Conservation (phyloP, 2,329 filamentous ascomycete genomes). For the Neofusicoccum sp. region DNA sequence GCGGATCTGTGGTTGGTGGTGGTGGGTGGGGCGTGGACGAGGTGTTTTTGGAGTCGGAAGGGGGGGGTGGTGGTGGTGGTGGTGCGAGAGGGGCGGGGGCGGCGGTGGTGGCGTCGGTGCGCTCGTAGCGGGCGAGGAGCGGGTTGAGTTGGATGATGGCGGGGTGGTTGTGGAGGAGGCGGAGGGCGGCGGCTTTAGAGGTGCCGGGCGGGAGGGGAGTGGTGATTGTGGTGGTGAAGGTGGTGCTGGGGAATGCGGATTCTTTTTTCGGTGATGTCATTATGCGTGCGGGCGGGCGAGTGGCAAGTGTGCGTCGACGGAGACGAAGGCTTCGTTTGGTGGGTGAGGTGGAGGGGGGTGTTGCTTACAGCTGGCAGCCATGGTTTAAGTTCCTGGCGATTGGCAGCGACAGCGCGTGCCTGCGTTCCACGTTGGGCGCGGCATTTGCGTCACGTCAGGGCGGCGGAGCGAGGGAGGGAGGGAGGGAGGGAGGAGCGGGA, state of each 20-base stretch:
- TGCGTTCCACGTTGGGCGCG: too few species aligned
- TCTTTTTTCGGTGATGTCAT: too few species aligned
- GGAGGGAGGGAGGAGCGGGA: conserved; percentile 16
- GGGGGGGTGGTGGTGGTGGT: not conserved
- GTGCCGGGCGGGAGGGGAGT: not conserved
- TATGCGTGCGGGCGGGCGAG: not conserved
- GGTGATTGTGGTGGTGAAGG: not conserved
- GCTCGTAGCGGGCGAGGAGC: conserved; percentile 1
- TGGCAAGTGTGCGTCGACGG: not conserved
- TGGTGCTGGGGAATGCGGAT: not conserved
- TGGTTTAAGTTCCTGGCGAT: too few species aligned
- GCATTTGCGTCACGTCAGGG: not conserved
- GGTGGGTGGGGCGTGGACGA: too few species aligned
- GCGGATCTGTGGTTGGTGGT: too few species aligned
- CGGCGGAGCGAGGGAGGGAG: conserved; percentile 1
- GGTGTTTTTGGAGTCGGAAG: not conserved
- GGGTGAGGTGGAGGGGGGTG: too few species aligned
- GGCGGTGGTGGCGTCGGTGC: not conserved
- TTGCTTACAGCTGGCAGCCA: too few species aligned
- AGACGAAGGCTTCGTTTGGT: not conserved
- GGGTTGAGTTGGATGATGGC: conserved; percentile 10
- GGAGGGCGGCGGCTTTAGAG: not conserved
- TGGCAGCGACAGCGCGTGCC: too few species aligned
- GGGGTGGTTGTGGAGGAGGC: conserved; percentile 9
- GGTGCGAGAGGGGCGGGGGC: not conserved